These are phyloP conservation scores for Tricholoma saponaceum DNA, from an alignment of 768 basidiomycete genomes.

Conservation along the genomic window DNA sequence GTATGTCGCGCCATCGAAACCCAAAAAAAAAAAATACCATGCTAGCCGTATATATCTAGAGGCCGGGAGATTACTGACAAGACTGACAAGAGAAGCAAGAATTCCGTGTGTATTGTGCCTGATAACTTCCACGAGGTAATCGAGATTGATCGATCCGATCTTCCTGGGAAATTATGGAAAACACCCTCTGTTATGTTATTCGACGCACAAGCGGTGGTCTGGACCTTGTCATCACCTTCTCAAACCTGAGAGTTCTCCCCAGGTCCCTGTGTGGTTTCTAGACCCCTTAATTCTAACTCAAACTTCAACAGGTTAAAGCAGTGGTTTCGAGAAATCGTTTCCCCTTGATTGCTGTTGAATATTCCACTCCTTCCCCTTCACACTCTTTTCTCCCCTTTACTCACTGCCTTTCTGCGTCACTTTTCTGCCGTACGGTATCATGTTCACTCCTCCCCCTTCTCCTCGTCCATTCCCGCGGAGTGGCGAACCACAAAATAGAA, in stretches of 20 bases:
- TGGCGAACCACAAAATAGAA: not conserved
- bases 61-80: not conserved
- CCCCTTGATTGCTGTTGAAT: not conserved
- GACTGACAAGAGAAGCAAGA: not conserved
- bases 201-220: not conserved
- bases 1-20: too few relatives aligned
- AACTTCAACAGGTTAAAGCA: not conserved
- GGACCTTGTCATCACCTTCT: not conserved
- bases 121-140: not conserved
- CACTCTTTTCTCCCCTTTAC: not conserved
- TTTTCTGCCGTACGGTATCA: constrained; percentile 12
- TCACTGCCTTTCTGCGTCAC: not conserved
- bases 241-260: not conserved
- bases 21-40: too few relatives aligned
- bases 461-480: not conserved
- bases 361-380: not conserved
- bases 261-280: not conserved
- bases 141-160: constrained; percentile 5
- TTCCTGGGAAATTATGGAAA: not conserved
- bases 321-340: not conserved
- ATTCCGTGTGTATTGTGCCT: not conserved
- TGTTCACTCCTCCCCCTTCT: constrained; percentile 33
- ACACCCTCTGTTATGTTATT: not conserved
- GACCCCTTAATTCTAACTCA: not conserved
- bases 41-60: not conserved